Conservation (phyloP, 2,329 filamentous ascomycete genomes). For the Teratosphaeria destructans region DNA sequence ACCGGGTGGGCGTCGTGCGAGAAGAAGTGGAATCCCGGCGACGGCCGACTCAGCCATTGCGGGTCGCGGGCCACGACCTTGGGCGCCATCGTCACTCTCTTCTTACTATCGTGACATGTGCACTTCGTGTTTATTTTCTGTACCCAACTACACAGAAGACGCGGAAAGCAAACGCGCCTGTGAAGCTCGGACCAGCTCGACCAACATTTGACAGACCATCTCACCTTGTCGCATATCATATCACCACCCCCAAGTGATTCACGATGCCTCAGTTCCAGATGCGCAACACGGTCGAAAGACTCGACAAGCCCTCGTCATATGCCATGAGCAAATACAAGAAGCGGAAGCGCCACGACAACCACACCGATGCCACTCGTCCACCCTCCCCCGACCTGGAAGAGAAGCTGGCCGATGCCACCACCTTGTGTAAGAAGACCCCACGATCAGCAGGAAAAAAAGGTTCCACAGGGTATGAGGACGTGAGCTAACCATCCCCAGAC, state of each 20-base stretch:
- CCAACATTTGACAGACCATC: background rate
- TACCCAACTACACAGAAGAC: background rate
- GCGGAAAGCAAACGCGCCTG: background rate
- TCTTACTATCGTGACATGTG: background rate
- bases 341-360: conserved; percentile 51
- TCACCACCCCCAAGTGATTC: background rate
- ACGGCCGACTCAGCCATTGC: conserved; percentile 70
- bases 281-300: conserved; percentile 72
- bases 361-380: conserved; percentile 40
- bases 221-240: background rate
- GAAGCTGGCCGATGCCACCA: conserved; percentile 76
- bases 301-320: conserved; percentile 93
- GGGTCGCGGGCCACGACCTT: conserved; percentile 79
- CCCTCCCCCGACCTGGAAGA: conserved; percentile 55
- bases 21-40: conserved; percentile 72
- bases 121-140: background rate
- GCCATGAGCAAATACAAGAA: conserved; percentile 69
- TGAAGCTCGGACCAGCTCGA: conserved; percentile 10
- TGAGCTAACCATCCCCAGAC: background rate
- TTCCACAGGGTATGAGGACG: background rate
- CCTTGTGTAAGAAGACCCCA: conserved; percentile 56
- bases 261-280: conserved; percentile 37
- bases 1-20: conserved; percentile 3
- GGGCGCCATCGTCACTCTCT: conserved; percentile 47
- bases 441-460: background rate